phyloP scores from a whole-genome alignment of 805 yeast genomes.

The Sugiyamaella marilandica region DNA sequence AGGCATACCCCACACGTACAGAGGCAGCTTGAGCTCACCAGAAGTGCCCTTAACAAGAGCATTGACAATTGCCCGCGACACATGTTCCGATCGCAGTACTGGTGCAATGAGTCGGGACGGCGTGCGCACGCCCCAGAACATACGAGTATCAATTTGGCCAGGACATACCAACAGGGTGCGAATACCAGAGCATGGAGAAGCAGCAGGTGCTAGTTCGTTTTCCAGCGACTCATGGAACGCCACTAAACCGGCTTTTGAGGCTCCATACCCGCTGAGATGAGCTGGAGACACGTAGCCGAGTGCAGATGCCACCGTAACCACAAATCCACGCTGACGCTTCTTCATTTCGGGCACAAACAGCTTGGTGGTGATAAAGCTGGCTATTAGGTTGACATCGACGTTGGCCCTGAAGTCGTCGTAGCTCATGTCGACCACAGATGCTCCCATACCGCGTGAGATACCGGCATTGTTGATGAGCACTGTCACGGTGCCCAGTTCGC shows the following conservation, averaged over 20 bases:
- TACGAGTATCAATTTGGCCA: constrained; percentile 72
- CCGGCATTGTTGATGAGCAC: constrained; percentile 86
- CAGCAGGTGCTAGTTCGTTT: constrained; percentile 57
- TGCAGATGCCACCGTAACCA: constrained; percentile 79
- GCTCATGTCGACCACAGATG: constrained; percentile 48
- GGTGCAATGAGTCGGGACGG: constrained; percentile 81
- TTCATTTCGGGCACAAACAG: constrained; percentile 73
- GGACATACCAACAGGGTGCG: constrained; percentile 77
- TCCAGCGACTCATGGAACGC: constrained; percentile 80
- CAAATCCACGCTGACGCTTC: constrained; percentile 55
- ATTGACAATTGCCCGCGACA: constrained; percentile 54
- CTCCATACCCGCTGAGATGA: constrained; percentile 72
- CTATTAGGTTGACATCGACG: constrained; percentile 61
- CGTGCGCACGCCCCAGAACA: constrained; percentile 70
- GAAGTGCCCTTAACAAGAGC: constrained; percentile 57
- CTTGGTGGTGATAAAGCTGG: constrained; percentile 66
- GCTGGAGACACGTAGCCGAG: constrained; percentile 85
- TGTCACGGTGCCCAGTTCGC: constrained; percentile 56
- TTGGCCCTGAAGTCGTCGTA: constrained; percentile 57
- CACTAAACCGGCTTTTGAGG: constrained; percentile 81
- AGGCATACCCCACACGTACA: constrained; percentile 73
- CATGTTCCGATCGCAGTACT: constrained; percentile 60
- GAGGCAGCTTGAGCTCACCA: constrained; percentile 69
- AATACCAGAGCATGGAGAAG: constrained; percentile 26
- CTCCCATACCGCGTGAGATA: constrained; percentile 48